Base-by-base conservation (phyloP, 768 basidiomycete genomes). In the Flagelloscypha sp. region DNA sequence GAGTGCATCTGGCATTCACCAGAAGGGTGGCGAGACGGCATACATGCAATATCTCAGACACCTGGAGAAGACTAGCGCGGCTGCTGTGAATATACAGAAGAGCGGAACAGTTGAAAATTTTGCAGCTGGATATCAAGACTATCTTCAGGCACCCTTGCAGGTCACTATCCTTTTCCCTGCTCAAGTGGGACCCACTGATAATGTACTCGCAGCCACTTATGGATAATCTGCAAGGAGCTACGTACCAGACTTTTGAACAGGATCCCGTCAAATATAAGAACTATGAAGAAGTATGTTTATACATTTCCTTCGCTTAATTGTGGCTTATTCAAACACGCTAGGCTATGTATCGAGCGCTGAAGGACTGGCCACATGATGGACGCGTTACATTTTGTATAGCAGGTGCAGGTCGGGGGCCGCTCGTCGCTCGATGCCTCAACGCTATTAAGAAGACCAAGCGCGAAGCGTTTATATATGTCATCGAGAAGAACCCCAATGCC, bases 401-500 rank as follows among this genome's bases (percentile, higher is more conserved):
- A 23, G 95, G 95, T 27, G 95, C 95, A 1, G 95, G 95, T 20
- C 73, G 95, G 30, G 95, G 95, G 0, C 92, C 93, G 7, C 69
- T 99, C 21, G 87, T 98, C 19, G 76, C 84, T 6, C 79, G 94
- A 15, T 83, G 81, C 52, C 65, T 98, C 32, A 65, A 61, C 31
- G 95, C 94, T 2, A 63, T 90, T 30, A 65, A 76, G 45, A 70
- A 87, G 34, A 63, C 86, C 5, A 58, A 66, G 19, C 69, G 76
- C 17, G n/a, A 74, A 15, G 84, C 75, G 1, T 61, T 65, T 23
- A 63, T 99, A 1, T 89, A 88, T 49, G 95, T 85, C 0, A 76
- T 99, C 25, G 95, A 98, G 56, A 98, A 99, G 65, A 98, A 99
- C 53, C 84, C 88, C 3, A 93, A 84, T 54, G 95, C 94, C 6